phyloP scores from a whole-genome alignment of 2,329 filamentous ascomycete genomes.

The Emericellopsis cladophorae region DNA sequence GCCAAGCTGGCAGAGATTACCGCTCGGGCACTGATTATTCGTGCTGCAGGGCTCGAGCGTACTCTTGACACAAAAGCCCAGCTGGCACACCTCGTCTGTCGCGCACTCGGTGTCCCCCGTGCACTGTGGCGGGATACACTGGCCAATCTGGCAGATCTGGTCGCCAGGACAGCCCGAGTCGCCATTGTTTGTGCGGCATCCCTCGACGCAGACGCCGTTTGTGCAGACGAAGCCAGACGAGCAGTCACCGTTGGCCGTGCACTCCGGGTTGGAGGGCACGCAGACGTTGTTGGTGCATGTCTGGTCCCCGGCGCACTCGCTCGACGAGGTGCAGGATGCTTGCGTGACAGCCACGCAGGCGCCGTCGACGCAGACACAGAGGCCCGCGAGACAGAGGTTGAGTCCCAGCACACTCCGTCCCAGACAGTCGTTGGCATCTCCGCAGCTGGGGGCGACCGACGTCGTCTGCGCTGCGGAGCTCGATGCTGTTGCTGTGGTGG shows the following conservation, averaged over 20 bases:
- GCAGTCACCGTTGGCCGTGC: constrained; percentile 1
- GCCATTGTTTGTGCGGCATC: constrained; percentile 1
- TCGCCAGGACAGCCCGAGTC: constrained; percentile 1
- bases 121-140: constrained; percentile 1
- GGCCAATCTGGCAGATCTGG: constrained; percentile 5
- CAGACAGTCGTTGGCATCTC: constrained; percentile 3
- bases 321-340: constrained; percentile 1
- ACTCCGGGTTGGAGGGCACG: background rate
- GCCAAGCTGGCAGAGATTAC: constrained; percentile 1
- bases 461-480: background rate
- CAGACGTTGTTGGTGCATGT: constrained; percentile 1
- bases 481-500: background rate
- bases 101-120: background rate
- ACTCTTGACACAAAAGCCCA: constrained; percentile 2
- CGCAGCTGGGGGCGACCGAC: background rate
- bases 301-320: constrained; percentile 2
- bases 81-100: constrained; percentile 2
- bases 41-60: background rate
- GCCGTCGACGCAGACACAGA: constrained; percentile 5
- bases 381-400: constrained; percentile 5
- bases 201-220: constrained; percentile 3
- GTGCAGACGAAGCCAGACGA: constrained; percentile 2
- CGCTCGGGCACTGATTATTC: background rate
- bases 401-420: background rate
- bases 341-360: constrained; percentile 2